Evolutionary conservation across 1,284 basidiomycete species (phyloP), one percentile per base, ranked within the genome.

Genomic region (Puccinia horiana): DNA sequence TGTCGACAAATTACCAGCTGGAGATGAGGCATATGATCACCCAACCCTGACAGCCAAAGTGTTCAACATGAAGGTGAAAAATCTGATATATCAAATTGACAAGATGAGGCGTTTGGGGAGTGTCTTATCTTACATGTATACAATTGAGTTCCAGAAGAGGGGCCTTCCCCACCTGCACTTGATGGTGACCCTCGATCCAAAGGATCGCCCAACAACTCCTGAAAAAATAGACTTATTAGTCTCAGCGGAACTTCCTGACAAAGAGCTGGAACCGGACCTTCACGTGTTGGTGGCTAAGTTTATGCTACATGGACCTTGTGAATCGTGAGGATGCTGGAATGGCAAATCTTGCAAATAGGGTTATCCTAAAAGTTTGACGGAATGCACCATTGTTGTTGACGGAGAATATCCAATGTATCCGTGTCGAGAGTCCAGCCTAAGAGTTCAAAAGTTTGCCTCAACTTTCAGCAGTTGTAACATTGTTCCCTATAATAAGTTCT

Each of bases 191-290:
- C 52, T 73, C 14, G 32, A 40, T 14, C 4, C n/a, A 74, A 44
- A 47, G 44, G 44, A 47, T 16, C 44, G 44, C 8, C 82, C 89
- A 5, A 77, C 78, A 0, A 87, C 85, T 0, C 85, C 88, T 0
- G 84, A 84, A 1, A 86, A 87, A 20, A 85, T 90, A 44, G 89
- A 90, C 83, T 72, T 83, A 0, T 72, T 85, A n/a, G 87, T 90
- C 23, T 88, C 81, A n/a, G 89, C 90, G 18, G 61, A 85, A 2
- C 86, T 87, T 83, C 90, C 90, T 20, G 87, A 90, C 83, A 86
- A 85, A 0, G 84, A 83, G 0, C 86, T 83, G 0, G 83, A 89
- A 54, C 89, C 89, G 0, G 29, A 82, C 1, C 87, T 90, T 0
- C 88, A 86, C 84, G 85, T 87, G 0, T 84, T 84, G 18, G 84